phyloP scores from a whole-genome alignment of 2,329 filamentous ascomycete genomes.

The Colletotrichum truncatum region DNA sequence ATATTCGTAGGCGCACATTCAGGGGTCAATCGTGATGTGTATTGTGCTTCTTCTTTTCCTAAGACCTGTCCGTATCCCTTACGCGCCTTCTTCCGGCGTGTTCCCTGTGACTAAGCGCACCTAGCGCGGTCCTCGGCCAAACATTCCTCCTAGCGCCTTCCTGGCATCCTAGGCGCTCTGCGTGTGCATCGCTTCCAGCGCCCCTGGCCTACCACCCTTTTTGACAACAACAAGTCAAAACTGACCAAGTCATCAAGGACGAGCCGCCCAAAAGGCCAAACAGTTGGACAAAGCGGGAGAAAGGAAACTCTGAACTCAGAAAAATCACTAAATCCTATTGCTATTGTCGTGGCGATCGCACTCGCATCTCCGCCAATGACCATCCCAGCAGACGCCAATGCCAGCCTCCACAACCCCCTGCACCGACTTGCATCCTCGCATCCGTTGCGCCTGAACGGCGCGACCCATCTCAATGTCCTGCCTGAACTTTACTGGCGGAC shows the following conservation, averaged over 20 bases:
- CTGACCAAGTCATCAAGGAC: background rate
- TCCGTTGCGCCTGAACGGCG: background rate
- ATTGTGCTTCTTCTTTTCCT: too few species aligned
- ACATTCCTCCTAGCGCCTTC: too few species aligned
- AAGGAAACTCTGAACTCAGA: background rate
- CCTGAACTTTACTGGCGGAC: background rate
- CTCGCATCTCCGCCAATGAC: background rate
- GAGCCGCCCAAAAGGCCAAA: background rate
- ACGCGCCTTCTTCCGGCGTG: too few species aligned
- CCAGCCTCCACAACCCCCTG: background rate
- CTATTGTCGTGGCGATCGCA: background rate
- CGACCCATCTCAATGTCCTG: background rate
- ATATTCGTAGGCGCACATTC: too few species aligned
- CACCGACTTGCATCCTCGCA: background rate
- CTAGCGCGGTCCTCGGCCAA: too few species aligned
- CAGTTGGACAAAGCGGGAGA: background rate
- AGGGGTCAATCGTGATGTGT: too few species aligned
- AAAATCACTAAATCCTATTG: background rate
- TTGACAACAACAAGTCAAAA: background rate
- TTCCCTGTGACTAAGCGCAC: too few species aligned
- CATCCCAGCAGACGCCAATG: background rate
- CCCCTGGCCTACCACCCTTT: too few species aligned
- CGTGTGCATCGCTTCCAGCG: too few species aligned
- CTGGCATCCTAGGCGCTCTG: too few species aligned
- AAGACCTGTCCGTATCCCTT: too few species aligned